Conservation (phyloP, 148 eudicot species). For the Agrostemma githago region DNA sequence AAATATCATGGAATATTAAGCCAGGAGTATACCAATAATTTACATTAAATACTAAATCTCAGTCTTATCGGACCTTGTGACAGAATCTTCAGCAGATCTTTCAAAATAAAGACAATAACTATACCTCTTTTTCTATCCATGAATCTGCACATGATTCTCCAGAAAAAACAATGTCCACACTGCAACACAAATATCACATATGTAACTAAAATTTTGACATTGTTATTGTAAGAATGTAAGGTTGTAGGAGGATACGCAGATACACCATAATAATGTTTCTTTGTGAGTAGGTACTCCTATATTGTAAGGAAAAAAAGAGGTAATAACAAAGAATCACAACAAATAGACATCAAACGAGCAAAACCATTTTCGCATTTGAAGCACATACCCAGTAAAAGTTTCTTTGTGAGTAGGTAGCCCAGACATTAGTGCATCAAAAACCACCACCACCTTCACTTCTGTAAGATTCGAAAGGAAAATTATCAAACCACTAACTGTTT, state of each 20-base stretch:
- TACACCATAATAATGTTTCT: not conserved
- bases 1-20: not conserved
- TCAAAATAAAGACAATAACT: not conserved
- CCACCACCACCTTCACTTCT: slow-evolving; percentile 95
- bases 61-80: not conserved
- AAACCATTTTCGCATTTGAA: slow-evolving; percentile 28
- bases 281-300: too few species aligned
- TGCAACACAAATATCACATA: slow-evolving; percentile 33
- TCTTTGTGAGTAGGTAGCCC: slow-evolving; percentile 86
- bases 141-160: slow-evolving; percentile 89
- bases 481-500: slow-evolving; percentile 18
- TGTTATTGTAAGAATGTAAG: not conserved
- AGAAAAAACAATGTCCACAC: slow-evolving; percentile 74
- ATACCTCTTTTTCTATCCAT: slow-evolving; percentile 99
- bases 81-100: not conserved
- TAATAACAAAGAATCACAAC: slow-evolving; percentile 1
- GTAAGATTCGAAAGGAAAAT: slow-evolving; percentile 29
- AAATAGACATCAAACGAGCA: slow-evolving; percentile 11
- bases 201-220: not conserved
- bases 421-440: slow-evolving; percentile 97
- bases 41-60: not conserved
- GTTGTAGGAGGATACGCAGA: not conserved
- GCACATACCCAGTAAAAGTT: slow-evolving; percentile 69
- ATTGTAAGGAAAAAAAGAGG: not conserved
- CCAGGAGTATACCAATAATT: not conserved